Conservation (phyloP, 495 filamentous ascomycete species). For the Podospora didyma region DNA sequence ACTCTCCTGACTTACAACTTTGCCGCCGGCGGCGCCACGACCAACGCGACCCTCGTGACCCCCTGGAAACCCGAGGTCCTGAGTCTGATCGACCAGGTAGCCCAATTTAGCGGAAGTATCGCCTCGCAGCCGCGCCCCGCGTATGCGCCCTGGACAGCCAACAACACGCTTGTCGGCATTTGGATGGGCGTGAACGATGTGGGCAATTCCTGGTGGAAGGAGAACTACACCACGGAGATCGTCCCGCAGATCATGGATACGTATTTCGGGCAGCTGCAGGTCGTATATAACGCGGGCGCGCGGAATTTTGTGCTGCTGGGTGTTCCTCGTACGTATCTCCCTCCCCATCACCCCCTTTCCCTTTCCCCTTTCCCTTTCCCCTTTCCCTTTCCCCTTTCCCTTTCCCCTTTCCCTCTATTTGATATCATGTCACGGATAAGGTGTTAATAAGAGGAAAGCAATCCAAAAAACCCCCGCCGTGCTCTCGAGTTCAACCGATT, state of each 20-base stretch:
- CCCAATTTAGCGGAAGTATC: slow-evolving; percentile 40
- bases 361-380: background rate
- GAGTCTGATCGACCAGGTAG: slow-evolving; percentile 57
- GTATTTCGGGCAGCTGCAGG: slow-evolving; percentile 51
- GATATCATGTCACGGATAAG: background rate
- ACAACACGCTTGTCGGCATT: slow-evolving; percentile 60
- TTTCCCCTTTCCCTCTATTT: too few species aligned
- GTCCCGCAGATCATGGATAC: slow-evolving; percentile 52
- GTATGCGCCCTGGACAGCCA: slow-evolving; percentile 55
- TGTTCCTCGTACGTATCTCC: slow-evolving; percentile 52
- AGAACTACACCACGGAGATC: slow-evolving; percentile 39
- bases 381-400: background rate
- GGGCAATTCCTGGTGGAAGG: slow-evolving; percentile 57
- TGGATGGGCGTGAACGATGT: slow-evolving; percentile 84
- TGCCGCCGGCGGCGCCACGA: slow-evolving; percentile 66
- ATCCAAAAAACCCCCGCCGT: slow-evolving; percentile 62
- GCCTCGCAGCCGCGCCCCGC: slow-evolving; percentile 17
- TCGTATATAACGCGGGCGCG: slow-evolving; percentile 61
- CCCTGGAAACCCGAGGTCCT: slow-evolving; percentile 46
- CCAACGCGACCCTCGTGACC: slow-evolving; percentile 55
- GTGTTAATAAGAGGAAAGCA: slow-evolving; percentile 31
- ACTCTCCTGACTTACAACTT: slow-evolving; percentile 62
- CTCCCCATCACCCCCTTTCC: background rate
- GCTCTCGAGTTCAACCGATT: slow-evolving; percentile 20
- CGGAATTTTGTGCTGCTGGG: slow-evolving; percentile 74